phyloP scores from a whole-genome alignment of 140 eudicot genomes.

The Bidens hawaiensis region DNA sequence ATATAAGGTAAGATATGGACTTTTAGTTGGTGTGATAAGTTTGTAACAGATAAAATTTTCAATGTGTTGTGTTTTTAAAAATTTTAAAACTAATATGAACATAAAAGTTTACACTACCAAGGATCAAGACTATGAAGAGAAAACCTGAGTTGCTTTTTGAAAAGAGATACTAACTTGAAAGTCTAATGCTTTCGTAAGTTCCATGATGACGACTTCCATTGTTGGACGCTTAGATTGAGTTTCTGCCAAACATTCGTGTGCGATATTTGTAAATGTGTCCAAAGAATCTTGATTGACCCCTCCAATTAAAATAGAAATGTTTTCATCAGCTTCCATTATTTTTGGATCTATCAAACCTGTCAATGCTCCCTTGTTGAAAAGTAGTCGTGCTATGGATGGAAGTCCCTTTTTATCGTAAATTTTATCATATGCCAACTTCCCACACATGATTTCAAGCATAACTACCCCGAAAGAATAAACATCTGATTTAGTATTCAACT shows the following conservation, averaged over 20 bases:
- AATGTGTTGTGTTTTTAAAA: too few species aligned
- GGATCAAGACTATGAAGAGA: too few species aligned
- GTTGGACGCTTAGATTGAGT: conserved; percentile 3
- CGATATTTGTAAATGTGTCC: background rate
- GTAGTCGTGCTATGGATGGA: background rate
- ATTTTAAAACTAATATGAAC: too few species aligned
- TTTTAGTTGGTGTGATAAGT: too few species aligned
- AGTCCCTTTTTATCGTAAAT: background rate
- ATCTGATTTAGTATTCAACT: background rate
- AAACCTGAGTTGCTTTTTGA: background rate
- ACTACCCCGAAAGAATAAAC: background rate
- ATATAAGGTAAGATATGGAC: too few species aligned
- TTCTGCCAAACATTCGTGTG: conserved; percentile 15
- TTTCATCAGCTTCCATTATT: background rate
- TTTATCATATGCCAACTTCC: background rate
- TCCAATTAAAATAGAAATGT: background rate
- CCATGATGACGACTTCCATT: background rate
- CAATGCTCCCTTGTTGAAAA: background rate
- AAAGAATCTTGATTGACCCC: conserved; percentile 1
- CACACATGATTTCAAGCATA: background rate
- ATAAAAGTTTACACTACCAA: too few species aligned
- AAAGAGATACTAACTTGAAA: background rate
- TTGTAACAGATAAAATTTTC: too few species aligned
- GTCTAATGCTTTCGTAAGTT: too few species aligned
- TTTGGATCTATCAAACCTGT: background rate